Evolutionary conservation across 208 protist genomes (phyloP).

Genomic region (Trypanosoma melophagium): DNA sequence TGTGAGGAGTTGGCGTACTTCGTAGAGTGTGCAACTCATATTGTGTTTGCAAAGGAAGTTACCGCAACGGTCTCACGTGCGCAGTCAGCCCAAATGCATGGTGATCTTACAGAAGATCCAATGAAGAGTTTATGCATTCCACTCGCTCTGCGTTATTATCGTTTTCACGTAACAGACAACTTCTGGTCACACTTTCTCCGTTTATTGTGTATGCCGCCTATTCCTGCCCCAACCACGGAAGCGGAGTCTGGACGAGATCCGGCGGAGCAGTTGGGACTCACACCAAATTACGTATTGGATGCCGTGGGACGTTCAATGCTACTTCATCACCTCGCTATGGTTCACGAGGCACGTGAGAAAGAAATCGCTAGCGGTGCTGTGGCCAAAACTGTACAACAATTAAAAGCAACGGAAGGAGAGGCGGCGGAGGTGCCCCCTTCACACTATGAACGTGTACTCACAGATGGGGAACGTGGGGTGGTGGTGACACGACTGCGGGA

Average conservation of each 20-base stretch:
- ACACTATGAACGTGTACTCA: constrained; percentile 64
- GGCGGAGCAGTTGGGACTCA: constrained; percentile 50
- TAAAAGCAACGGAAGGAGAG: constrained; percentile 23
- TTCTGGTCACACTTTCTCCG: constrained; percentile 77
- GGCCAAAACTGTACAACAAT: constrained; percentile 34
- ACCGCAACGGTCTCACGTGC: constrained; percentile 70
- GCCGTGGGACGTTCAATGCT: constrained; percentile 83
- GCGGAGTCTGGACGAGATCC: constrained; percentile 36
- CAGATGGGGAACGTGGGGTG: constrained; percentile 38
- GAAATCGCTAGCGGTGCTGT: constrained; percentile 65
- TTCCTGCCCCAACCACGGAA: constrained; percentile 41
- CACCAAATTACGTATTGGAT: constrained; percentile 75
- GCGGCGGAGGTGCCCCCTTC: constrained; percentile 30
- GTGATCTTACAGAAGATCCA: constrained; percentile 72
- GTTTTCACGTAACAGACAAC: constrained; percentile 55
- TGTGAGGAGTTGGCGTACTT: constrained; percentile 40
- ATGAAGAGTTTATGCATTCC: constrained; percentile 74
- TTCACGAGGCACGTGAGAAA: constrained; percentile 57
- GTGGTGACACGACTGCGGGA: constrained; percentile 59
- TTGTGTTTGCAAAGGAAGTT: constrained; percentile 80
- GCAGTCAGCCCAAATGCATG: constrained; percentile 59
- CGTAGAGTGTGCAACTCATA: constrained; percentile 59
- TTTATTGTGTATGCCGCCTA: constrained; percentile 78
- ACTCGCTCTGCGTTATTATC: constrained; percentile 69
- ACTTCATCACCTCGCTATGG: constrained; percentile 75